Base-by-base conservation (phyloP, 352 stramenopile genomes). In the Globisporangium megalacanthum region DNA sequence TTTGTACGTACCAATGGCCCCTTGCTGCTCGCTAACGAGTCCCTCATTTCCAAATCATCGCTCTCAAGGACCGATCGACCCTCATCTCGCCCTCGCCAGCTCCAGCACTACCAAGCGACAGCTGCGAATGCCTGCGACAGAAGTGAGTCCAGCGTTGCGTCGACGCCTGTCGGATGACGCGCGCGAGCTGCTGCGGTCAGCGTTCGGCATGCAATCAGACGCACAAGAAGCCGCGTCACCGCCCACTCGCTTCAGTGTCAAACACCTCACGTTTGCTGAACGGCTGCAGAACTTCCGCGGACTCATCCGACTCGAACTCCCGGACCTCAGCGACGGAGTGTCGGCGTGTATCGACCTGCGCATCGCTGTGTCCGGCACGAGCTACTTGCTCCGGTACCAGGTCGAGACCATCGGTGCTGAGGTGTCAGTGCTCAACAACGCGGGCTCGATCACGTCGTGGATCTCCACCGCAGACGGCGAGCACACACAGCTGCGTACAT, bases 81-180 rank as follows among this genome's bases (percentile, higher is more conserved):
- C 25, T 29, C 25, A 29, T 29, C 25, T 29, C 25, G 25, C 25
- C 25, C 25, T 29, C 25, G 25, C 25, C 25, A 29, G 25, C 25
- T 29, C 25, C 25, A 29, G 25, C 4, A 29, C 25, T 29, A 29
- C 25, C 25, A 29, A 29, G 25, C 25, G 25, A 29, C 25, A 29
- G 25, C 25, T 29, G 25, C 42, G n/a, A 11, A 83, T 87, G 72
- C 77, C 74, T 33, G 70, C 70, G 45, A 81, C 73, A 1, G 55
- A 79, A 68, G 70, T 79, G 17, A 84, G 66, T 51, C 73, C 73
- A 3, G 61, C 69, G 17, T 36, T 90, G 48, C 66, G 73, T 13
- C 66, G 79, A 11, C 68, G 73, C 19, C 65, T 90, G 19, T 88
- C 75, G 36, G 75, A 90, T 41, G 75, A 86, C 48, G 77, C 75